These are phyloP conservation scores for Saccharomycopsis lassenensis DNA, from an alignment of 805 yeast genomes.

Conservation along the genomic window DNA sequence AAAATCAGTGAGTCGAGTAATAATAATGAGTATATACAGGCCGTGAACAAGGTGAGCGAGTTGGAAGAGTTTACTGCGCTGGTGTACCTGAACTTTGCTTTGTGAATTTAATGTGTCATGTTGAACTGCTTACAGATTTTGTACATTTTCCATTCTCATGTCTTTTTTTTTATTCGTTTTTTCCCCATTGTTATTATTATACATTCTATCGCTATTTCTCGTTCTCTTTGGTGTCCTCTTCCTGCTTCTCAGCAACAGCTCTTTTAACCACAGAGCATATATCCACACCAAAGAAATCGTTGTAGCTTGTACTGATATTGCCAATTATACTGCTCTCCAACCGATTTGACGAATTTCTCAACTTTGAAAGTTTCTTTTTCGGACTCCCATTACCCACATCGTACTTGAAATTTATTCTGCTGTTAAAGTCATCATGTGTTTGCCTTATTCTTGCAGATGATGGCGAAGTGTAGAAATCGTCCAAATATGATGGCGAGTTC, in stretches of 20 bases:
- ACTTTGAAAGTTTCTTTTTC: constrained; percentile 15
- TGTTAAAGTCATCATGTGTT: constrained; percentile 9
- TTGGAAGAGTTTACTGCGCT: constrained; percentile 84
- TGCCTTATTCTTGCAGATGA: constrained; percentile 10
- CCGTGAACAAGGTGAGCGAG: constrained; percentile 44
- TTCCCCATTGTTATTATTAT: no score
- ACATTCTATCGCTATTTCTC: no score
- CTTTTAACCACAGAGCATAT: constrained; percentile 37
- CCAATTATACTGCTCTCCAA: constrained; percentile 17
- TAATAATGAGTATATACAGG: constrained; percentile 33
- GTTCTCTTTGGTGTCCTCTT: no score
- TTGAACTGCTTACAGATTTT: no score
- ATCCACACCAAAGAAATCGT: constrained; percentile 50
- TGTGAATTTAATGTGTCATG: no score
- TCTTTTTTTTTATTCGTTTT: no score
- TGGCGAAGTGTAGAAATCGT: constrained; percentile 55
- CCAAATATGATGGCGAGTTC: constrained; percentile 57
- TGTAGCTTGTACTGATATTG: constrained; percentile 23
- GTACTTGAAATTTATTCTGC: constrained; percentile 6
- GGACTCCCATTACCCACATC: no score
- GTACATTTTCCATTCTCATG: no score
- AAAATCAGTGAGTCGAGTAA: constrained; percentile 37
- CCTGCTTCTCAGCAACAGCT: constrained; percentile 24
- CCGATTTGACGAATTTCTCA: constrained; percentile 5
- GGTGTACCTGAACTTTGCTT: constrained; percentile 67